Percentiles rank a stretch among this genome's conserved stretches.
phyloP scores from a whole-genome alignment of 2,329 filamentous ascomycete genomes.

The Colletotrichum musicola region DNA sequence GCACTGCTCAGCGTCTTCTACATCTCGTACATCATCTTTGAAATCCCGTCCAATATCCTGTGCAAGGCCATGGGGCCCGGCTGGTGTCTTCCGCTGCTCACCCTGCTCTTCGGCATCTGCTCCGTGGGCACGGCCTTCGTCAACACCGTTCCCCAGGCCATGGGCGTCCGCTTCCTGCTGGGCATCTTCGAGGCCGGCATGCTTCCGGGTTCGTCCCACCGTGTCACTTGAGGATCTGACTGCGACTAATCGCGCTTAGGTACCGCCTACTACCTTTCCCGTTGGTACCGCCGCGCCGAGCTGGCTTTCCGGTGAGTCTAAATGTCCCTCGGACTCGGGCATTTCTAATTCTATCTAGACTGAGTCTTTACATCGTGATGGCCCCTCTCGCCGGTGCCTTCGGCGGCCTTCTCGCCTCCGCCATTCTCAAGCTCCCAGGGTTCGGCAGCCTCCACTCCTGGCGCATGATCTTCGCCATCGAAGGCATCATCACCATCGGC shows the following conservation, averaged over 20 bases:
- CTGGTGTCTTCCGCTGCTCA: constrained; percentile 71
- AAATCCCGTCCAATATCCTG: constrained; percentile 72
- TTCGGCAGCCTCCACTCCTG: constrained; percentile 70
- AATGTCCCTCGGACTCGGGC: too few relatives aligned
- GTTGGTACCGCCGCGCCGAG: constrained; percentile 74
- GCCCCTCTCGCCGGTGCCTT: constrained; percentile 76
- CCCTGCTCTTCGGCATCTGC: constrained; percentile 68
- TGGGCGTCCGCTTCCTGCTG: constrained; percentile 70
- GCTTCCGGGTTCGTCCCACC: constrained; percentile 58
- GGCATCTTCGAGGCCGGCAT: constrained; percentile 75
- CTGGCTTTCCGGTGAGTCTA: constrained; percentile 64
- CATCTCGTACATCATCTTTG: constrained; percentile 74
- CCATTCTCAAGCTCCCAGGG: constrained; percentile 68
- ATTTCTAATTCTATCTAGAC: constrained; percentile 6
- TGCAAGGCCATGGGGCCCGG: constrained; percentile 76
- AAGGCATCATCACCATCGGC: constrained; percentile 70
- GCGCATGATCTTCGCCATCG: constrained; percentile 81
- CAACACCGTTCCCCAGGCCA: constrained; percentile 57
- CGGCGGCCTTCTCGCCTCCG: constrained; percentile 73
- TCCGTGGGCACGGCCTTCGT: constrained; percentile 74
- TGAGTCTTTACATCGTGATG: constrained; percentile 75
- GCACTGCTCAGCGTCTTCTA: constrained; percentile 72
- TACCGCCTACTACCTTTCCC: constrained; percentile 73
- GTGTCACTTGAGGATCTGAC: too few relatives aligned
- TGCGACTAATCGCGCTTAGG: constrained; percentile 42